Evolutionary conservation across 768 basidiomycete genomes (phyloP).

Genomic region (Mycena floridula): DNA sequence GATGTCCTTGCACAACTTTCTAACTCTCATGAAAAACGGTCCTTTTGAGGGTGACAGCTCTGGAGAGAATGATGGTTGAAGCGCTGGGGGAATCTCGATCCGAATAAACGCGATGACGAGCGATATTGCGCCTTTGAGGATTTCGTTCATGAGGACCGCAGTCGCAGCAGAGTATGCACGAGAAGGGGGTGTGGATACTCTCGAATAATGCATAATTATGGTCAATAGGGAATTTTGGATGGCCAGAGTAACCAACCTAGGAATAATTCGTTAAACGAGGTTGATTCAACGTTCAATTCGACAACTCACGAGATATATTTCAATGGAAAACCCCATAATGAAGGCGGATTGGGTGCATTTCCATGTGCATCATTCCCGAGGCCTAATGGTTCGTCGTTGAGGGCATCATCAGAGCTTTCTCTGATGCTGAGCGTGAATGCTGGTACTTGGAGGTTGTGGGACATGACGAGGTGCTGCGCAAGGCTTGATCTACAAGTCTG

Average conservation of each 20-base stretch:
- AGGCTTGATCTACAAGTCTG: slow-evolving; percentile 4
- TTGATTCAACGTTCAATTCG: not conserved
- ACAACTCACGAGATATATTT: slow-evolving; percentile 74
- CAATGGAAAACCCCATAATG: slow-evolving; percentile 63
- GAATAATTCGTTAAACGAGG: slow-evolving; percentile 1
- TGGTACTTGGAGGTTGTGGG: not conserved
- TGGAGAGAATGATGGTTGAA: slow-evolving; percentile 10
- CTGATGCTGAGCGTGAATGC: slow-evolving; percentile 23
- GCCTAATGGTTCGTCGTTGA: slow-evolving; percentile 40
- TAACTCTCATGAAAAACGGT: slow-evolving; percentile 30
- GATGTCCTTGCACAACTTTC: slow-evolving; percentile 58
- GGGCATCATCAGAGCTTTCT: slow-evolving; percentile 24
- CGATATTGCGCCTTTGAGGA: slow-evolving; percentile 88
- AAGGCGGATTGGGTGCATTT: slow-evolving; percentile 35
- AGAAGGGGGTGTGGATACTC: slow-evolving; percentile 71
- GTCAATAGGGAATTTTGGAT: slow-evolving; percentile 89
- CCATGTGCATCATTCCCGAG: slow-evolving; percentile 25
- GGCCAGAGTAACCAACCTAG: slow-evolving; percentile 75
- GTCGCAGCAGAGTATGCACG: slow-evolving; percentile 87
- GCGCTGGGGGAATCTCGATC: slow-evolving; percentile 29
- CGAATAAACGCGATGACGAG: slow-evolving; percentile 75
- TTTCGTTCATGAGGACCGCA: slow-evolving; percentile 91
- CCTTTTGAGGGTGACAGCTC: slow-evolving; percentile 3
- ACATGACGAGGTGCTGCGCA: not conserved
- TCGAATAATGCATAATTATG: slow-evolving; percentile 95